These are phyloP conservation scores for Pontederia paniculata DNA, from an alignment of 176 grass and related monocot species.

Conservation along the genomic window DNA sequence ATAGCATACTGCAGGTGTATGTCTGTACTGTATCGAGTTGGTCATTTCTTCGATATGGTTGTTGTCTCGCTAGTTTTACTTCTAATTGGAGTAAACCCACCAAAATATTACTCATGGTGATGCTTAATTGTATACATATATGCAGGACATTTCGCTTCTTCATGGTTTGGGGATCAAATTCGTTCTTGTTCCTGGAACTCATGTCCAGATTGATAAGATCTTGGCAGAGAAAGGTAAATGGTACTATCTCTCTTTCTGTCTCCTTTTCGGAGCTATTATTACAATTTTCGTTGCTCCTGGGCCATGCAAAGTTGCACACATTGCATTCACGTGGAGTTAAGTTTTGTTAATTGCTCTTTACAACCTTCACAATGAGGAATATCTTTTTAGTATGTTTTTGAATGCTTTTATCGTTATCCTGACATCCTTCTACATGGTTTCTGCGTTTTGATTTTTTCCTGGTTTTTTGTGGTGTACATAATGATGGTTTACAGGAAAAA, in stretches of 20 bases:
- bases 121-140: slow-evolving; percentile 8
- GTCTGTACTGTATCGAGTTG: neutral
- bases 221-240: slow-evolving; percentile 67
- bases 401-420: neutral
- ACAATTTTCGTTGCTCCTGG: too few relatives aligned
- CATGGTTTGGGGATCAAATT: slow-evolving; percentile 96
- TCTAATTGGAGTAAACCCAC: neutral
- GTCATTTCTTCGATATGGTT: neutral
- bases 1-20: slow-evolving; percentile 58
- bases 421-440: neutral
- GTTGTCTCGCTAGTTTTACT: neutral
- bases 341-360: too few relatives aligned
- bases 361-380: too few relatives aligned
- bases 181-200: slow-evolving; percentile 87
- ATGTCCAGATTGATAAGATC: slow-evolving; percentile 89
- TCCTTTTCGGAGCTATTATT: neutral
- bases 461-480: slow-evolving; percentile 6
- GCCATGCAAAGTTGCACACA: too few relatives aligned
- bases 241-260: slow-evolving; percentile 5
- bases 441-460: neutral
- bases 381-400: too few relatives aligned
- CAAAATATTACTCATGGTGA: neutral
- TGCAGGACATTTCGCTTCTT: slow-evolving; percentile 90
- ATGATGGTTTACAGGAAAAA: slow-evolving; percentile 35
- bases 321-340: too few relatives aligned